Evolutionary conservation across 2,329 filamentous ascomycete species (phyloP), one percentile per base, ranked within the genome.

Genomic region (Ophiosphaerella herpotricha): DNA sequence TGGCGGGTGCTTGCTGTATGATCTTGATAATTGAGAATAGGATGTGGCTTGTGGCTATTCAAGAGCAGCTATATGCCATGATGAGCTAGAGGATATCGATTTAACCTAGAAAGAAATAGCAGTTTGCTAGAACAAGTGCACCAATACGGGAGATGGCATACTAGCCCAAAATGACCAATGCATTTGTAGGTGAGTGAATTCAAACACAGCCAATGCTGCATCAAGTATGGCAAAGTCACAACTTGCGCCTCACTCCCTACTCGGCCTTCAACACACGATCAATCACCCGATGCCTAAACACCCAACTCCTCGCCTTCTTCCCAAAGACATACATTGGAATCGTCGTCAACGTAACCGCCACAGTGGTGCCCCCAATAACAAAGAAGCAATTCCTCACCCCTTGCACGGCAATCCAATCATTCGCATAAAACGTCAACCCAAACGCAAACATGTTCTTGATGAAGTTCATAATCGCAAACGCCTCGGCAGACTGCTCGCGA

Each of bases 1-100:
- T 8, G 89, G 88, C 0, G 87, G 82, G 50, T 92, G 90, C 70
- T 82, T 96, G 43, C 90, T 93, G 68, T 96, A 96, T 72, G 91
- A 96, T 74, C 74, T 97, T 53, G 80, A 71, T 43, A 64, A 50
- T 39, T 73, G 23, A 34, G 7, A 29, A 21, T 21, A 21, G 18
- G 18, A 21, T 21, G 4, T 2, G 18, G 4, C 18, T 21, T 21
- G 4, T 21, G 18, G 18, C 18, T 29, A 29, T 29, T 6, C 26
- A 29, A 29, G 6, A 6, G 11, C 4, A 21, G 18, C 4, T 21
- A 3, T 21, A 21, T 21, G 18, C 18, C 18, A 21, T 21, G 4
- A 5, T 21, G 18, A 21, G 18, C 18, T 21, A 21, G 18, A 4
- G 18, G 18, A 5, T 21, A 4, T 21, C 4, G 4, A 21, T 21